Evolutionary conservation across 108 stramenopile genomes (phyloP), one percentile per base, ranked within the genome.

Genomic region (Fragilaria crotonensis): DNA sequence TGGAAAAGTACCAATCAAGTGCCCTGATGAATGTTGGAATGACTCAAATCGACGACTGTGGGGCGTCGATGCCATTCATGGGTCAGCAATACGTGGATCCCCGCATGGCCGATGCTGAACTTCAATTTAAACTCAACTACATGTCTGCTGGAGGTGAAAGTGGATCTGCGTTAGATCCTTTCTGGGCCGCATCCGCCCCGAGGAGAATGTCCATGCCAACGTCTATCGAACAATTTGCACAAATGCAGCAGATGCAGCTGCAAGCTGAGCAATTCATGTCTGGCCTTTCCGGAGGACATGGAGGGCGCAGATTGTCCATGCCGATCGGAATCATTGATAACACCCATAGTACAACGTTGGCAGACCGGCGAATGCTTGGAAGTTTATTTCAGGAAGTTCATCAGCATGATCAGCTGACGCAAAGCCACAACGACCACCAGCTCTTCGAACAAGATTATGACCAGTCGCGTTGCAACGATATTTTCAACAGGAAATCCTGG

Each of bases 171-270:
- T n/a, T n/a, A n/a, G n/a, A n/a, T n/a, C n/a, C n/a, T n/a, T n/a
- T n/a, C n/a, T n/a, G n/a, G 14, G 36, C 36, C 7, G 36, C 36
- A 14, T 11, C 7, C 14, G 36, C 36, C 14, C 36, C 36, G 14
- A 41, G 36, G 36, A 41, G 36, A 41, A 41, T 41, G 36, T 41
- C 36, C 36, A 41, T 41, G 36, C 36, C 36, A 11, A 41, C 36
- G 7, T 41, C 36, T 41, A 41, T 14, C 7, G 36, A 41, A 14
- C 36, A 41, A 41, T 41, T 41, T 41, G 36, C 36, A 11, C 36
- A 41, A 41, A 41, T 41, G 36, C 36, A 41, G 14, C 36, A 14
- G 14, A 7, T 11, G 36, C 36, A 41, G 11, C 36, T 11, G 36
- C 36, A 41, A 14, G 7, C 14, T 14, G 11, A 41, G 36, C 11